A percentile compares a stretch with the other conserved stretches of the same genome.
Evolutionary conservation across 2,329 filamentous ascomycete genomes (phyloP).

Genomic region (Colletotrichum noveboracense): DNA sequence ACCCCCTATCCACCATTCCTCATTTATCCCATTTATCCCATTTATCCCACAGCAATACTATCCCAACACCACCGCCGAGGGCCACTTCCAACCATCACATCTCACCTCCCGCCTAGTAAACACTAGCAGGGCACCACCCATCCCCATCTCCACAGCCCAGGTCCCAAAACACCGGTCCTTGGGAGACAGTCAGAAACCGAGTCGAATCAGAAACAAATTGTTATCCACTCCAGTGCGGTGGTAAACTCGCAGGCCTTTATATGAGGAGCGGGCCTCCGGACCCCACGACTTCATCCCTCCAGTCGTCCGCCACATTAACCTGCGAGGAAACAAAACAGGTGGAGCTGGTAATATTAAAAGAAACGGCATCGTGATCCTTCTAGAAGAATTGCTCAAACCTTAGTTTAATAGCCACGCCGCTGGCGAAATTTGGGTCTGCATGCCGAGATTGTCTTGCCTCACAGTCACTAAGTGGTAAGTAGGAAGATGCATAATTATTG

Average conservation of each 20-base stretch:
- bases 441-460: neutral
- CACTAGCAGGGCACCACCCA: neutral
- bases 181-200: neutral
- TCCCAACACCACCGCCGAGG: neutral
- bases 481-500: neutral
- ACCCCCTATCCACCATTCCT: neutral
- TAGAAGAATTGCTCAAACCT: neutral
- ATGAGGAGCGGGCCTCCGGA: neutral
- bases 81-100: neutral
- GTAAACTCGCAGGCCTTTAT: neutral
- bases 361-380: neutral
- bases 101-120: neutral
- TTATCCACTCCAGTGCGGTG: neutral
- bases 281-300: neutral
- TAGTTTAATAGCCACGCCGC: neutral
- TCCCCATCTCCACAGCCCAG: neutral
- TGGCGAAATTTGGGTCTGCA: neutral
- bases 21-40: neutral
- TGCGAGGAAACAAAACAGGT: neutral
- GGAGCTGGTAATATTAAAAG: neutral
- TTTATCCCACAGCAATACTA: neutral
- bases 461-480: neutral
- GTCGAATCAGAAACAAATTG: neutral
- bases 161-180: neutral
- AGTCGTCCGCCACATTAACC: neutral